Evolutionary conservation across 2,329 filamentous ascomycete species (phyloP).

Genomic region (Aspergillus carbonarius): DNA sequence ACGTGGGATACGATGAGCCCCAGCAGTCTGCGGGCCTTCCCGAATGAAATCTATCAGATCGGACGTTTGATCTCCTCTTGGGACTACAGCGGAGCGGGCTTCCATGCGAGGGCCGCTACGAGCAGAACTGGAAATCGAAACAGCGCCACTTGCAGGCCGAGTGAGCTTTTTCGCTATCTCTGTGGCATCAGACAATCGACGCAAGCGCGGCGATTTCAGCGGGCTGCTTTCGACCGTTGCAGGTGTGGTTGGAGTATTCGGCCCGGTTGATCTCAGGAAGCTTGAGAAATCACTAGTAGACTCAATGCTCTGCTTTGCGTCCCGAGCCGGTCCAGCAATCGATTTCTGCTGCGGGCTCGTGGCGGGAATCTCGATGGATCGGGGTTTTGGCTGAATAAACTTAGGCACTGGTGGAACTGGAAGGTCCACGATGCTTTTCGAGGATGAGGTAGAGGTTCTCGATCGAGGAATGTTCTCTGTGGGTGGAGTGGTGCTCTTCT

Average conservation of each 20-base stretch:
- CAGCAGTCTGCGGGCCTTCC: slow-evolving; percentile 69
- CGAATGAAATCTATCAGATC: slow-evolving; percentile 96
- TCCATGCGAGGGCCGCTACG: slow-evolving; percentile 54
- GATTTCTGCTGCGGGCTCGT: slow-evolving; percentile 22
- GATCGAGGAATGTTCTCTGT: slow-evolving; percentile 19
- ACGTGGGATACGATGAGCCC: slow-evolving; percentile 72
- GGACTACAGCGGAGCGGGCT: slow-evolving; percentile 68
- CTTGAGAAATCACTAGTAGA: slow-evolving; percentile 81
- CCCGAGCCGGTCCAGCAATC: slow-evolving; percentile 57
- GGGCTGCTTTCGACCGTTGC: slow-evolving; percentile 9
- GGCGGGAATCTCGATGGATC: slow-evolving; percentile 22
- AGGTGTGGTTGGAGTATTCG: slow-evolving; percentile 40
- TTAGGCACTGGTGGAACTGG: slow-evolving; percentile 19
- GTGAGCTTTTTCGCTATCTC: slow-evolving; percentile 17
- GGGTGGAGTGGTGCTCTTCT: slow-evolving; percentile 37
- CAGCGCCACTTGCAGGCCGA: slow-evolving; percentile 13
- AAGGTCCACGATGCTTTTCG: slow-evolving; percentile 17
- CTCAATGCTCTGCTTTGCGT: slow-evolving; percentile 69
- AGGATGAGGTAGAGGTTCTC: slow-evolving; percentile 23
- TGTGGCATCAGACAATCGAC: slow-evolving; percentile 19
- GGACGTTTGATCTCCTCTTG: slow-evolving; percentile 66
- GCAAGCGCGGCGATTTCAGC: slow-evolving; percentile 10
- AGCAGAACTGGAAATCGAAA: slow-evolving; percentile 16
- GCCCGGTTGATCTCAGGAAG: slow-evolving; percentile 82
- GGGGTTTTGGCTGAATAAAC: slow-evolving; percentile 26